A percentile compares a stretch with the other conserved stretches of the same genome.
Evolutionary conservation across 257 asterid species (phyloP).

Genomic region (Handroanthus guayacan): DNA sequence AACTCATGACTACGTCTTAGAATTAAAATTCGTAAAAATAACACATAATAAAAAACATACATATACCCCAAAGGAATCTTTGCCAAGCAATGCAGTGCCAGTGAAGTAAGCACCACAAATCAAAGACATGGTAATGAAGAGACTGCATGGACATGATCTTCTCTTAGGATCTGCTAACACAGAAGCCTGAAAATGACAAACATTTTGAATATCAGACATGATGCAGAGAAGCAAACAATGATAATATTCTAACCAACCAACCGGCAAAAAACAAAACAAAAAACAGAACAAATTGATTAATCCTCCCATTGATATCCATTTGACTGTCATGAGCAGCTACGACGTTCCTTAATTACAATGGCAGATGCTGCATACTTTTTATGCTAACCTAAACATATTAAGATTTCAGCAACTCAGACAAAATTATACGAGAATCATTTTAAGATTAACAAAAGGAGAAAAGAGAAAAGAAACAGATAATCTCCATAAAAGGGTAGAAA

Average conservation of each 20-base stretch:
- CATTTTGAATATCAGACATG: neutral
- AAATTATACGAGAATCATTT: neutral
- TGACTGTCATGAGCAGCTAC: neutral
- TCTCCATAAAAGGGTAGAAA: neutral
- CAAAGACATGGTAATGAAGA: constrained; percentile 52
- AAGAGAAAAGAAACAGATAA: neutral
- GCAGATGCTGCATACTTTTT: neutral
- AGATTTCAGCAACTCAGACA: neutral
- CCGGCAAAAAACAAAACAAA: neutral
- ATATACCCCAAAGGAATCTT: constrained; percentile 51
- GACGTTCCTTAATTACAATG: neutral
- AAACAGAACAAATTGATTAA: neutral
- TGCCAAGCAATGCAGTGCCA: constrained; percentile 50
- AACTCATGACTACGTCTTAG: neutral
- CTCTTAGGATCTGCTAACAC: constrained; percentile 49
- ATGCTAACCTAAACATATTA: neutral
- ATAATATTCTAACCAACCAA: neutral
- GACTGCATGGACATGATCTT: constrained; percentile 56
- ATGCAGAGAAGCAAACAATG: neutral
- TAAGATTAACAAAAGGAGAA: neutral
- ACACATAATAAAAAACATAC: neutral
- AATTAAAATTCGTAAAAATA: neutral
- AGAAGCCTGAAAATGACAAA: constrained; percentile 53
- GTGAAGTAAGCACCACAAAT: constrained; percentile 59
- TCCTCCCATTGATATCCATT: neutral